Percentiles rank a stretch among this genome's conserved stretches.
Evolutionary conservation across 371 early-diverging fungal species (phyloP).

Genomic region (Basidiobolus heterosporus): DNA sequence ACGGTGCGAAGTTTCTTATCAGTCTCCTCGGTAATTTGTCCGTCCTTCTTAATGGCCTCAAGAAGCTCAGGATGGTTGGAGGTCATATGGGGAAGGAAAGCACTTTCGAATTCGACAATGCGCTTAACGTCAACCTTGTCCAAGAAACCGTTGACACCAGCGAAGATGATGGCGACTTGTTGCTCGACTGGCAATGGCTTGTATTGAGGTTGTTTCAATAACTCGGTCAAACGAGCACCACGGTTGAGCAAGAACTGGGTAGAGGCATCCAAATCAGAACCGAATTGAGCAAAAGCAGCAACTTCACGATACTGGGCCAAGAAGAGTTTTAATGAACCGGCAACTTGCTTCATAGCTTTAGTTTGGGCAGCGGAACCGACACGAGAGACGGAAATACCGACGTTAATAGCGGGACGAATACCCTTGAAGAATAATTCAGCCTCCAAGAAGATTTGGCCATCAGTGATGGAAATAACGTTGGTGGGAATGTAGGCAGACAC

Average conservation of each 20-base stretch:
- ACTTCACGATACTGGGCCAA: conserved; percentile 97
- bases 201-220: conserved; percentile 90
- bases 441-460: conserved; percentile 94
- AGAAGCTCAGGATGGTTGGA: conserved; percentile 74
- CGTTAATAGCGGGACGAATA: conserved; percentile 93
- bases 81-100: conserved; percentile 72
- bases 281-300: conserved; percentile 95
- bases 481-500: conserved; percentile 96
- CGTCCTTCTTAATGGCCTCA: conserved; percentile 74
- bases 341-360: conserved; percentile 96
- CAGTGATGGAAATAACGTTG: conserved; percentile 96
- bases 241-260: conserved; percentile 89
- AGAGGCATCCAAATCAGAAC: conserved; percentile 92
- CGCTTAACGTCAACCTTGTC: conserved; percentile 86
- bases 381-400: conserved; percentile 95
- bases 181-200: conserved; percentile 79
- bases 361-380: conserved; percentile 96
- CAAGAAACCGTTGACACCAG: conserved; percentile 93
- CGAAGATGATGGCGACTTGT: conserved; percentile 83
- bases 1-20: conserved; percentile 72
- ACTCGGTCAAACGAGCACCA: conserved; percentile 88
- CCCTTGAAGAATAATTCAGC: conserved; percentile 96
- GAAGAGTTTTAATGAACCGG: conserved; percentile 93
- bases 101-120: conserved; percentile 79
- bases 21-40: conserved; percentile 68